Evolutionary conservation across 345 rosid species (phyloP), one percentile per base, ranked within the genome.

Genomic region (Brassica cretica): DNA sequence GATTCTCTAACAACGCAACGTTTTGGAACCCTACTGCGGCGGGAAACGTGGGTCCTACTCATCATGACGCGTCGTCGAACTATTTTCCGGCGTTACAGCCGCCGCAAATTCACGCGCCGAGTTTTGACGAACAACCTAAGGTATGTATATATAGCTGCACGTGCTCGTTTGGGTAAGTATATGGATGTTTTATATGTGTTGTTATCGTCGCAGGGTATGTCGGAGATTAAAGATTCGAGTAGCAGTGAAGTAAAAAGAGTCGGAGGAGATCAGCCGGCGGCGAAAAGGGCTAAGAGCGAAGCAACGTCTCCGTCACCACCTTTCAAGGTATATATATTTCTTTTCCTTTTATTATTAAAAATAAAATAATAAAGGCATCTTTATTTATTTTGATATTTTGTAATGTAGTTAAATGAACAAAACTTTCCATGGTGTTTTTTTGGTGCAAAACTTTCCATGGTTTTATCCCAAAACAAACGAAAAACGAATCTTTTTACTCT

Each of bases 1-100:
- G 90, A 29, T 91, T 95, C 82, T 93, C 99, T 66, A 95, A 95
- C 76, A 93, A 95, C 83, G 89, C 96, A 4, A 89, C 94, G 16
- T 93, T 90, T 74, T 93, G 98, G 99, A 91, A 89, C 75, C 82
- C 79, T 27, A 61, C 82, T 0, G 79, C 62, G 9, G 6, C 39
- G 2, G 76, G 68, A 94, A 91, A 90, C 62, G 93, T 89, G 1
- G 84, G 91, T 29, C 83, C 88, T 33, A 77, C 21, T 76, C 84
- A 72, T 72, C 84, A 66, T 18, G 95, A 94, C 33, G 80, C 81
- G 70, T 86, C 92, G n/a, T 82, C 97, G 0, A 81, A 76, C 77
- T 85, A 85, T 78, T 89, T 87, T 63, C 88, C 93, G 6, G 77
- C 88, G n/a, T 73, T 86, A 80, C 97, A 91, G 61, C 68, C 87